Base-by-base conservation (phyloP, 2,329 filamentous ascomycete species). In the Cercospora janseana region DNA sequence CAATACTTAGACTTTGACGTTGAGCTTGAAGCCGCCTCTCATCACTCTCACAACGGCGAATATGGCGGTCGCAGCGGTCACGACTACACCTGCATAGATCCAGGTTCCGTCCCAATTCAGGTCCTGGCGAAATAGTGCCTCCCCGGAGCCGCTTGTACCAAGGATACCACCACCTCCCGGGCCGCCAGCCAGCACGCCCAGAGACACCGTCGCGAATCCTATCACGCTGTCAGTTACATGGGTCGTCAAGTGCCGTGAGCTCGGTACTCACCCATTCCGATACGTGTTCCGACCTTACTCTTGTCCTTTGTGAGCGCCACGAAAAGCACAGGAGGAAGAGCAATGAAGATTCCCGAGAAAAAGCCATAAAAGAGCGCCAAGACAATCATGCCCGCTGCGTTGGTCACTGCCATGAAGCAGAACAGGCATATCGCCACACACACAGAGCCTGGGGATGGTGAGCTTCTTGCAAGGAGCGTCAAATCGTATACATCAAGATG, bases 161-260 rank as follows among this genome's bases (percentile, higher is more conserved):
- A 83, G 68, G 37, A 96, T 84, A 0, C 77, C 76, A 49, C 64
- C 70, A n/a, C 59, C 68, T 16, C 60, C 63, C 0, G 71, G 70
- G 0, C 67, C 65, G 13, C 66, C 70, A 10, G 60, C 58, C 9
- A 75, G 48, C 4, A 68, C 54, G 8, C 67, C 70, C 1, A 73
- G 51, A 0, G 60, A 63, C 8, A 62, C 53, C 2, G 70, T 59
- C 1, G 63, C 63, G 51, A 67, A 73, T 0, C 66, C 68, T 50
- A 55, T 52, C 27, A 49, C 49, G 16, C 53, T 57, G n/a, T 45
- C n/a, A 26, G 27, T 72, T 6, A 43, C 16, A 10, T 6, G n/a
- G 7, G 6, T 6, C 16, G 9, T 28, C 4, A 27, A n/a, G 24
- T 12, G 4, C 16, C n/a, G 10, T 9, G 16, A 13, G 9, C 24